phyloP scores from a whole-genome alignment of 768 basidiomycete species.

The Leccinum incarnatum region DNA sequence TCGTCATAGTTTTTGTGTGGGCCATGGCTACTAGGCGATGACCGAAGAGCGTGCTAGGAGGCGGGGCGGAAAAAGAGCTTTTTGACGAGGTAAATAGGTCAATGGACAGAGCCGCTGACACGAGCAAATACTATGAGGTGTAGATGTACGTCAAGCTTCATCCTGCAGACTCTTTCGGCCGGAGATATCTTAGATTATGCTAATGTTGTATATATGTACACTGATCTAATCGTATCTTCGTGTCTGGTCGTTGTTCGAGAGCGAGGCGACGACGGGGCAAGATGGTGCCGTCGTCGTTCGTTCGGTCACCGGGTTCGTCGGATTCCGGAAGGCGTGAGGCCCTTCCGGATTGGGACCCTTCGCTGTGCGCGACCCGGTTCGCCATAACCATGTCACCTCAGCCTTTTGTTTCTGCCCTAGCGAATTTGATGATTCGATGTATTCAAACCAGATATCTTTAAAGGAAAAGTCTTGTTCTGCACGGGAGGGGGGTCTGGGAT shows the following conservation, averaged over 20 bases:
- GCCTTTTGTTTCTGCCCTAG: constrained; percentile 43
- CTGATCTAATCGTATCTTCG: constrained; percentile 15
- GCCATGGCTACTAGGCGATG: constrained; percentile 78
- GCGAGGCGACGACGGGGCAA: too few species aligned
- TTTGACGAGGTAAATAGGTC: constrained; percentile 8
- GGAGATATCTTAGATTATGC: constrained; percentile 19
- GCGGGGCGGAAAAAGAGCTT: constrained; percentile 31
- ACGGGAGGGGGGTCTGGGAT: constrained; percentile 94
- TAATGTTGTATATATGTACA: constrained; percentile 22
- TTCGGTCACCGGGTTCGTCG: too few species aligned
- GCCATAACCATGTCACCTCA: constrained; percentile 36
- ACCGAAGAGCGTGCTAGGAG: constrained; percentile 64
- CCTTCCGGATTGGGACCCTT: too few species aligned
- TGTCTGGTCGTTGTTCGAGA: not conserved
- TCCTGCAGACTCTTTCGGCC: constrained; percentile 3
- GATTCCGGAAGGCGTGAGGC: too few species aligned
- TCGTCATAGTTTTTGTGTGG: constrained; percentile 75
- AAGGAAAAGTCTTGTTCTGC: constrained; percentile 86
- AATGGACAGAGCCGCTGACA: too few species aligned
- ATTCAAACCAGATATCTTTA: constrained; percentile 82
- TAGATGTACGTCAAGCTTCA: not conserved
- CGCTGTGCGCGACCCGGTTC: too few species aligned
- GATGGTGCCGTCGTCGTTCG: too few species aligned
- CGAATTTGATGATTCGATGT: constrained; percentile 55
- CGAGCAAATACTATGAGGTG: constrained; percentile 4